Evolutionary conservation across 78 protist genomes (phyloP), one percentile per base, ranked within the genome.

Genomic region (Pigoraptor vietnamica): DNA sequence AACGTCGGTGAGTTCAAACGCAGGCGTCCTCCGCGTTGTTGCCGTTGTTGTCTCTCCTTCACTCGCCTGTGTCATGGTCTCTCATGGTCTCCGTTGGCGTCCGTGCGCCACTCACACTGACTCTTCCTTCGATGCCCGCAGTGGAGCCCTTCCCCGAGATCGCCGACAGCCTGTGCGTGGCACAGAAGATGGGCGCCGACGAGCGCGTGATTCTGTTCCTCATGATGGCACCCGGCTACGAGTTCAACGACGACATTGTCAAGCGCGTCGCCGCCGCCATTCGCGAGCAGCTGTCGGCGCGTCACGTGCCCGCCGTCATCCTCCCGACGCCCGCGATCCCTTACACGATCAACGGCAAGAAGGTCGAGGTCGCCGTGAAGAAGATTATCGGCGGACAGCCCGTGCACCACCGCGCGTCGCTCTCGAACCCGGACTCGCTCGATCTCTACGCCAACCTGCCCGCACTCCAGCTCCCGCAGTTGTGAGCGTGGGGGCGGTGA

Each of bases 271-370:
- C 0, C 23, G 1, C 1, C 2, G 90, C 92, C 40, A 88, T 94
- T 37, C 93, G 93, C 79, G 34, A 81, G 23, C n/a, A 29, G 33
- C 40, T 87, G 24, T 91, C 92, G 9, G 79, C 93, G 1, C 95
- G 94, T 0, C 93, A 94, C n/a, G 92, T 94, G 0, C 94, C 95
- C 33, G 67, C 93, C 1, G 0, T 91, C 40, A 89, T 94, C 19
- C 87, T 94, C 32, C 89, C 19, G 39, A 81, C 81, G 0, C 32
- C 37, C 37, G 90, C 37, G 1, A 83, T 92, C 79, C 90, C 91
- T 56, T 91, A 94, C 90, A 94, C 95, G 24, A 84, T 83, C 86
- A 94, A 94, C 90, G 92, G 92, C 39, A 94, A 94, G 93, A 94
- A 94, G 55, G 92, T 91, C 39, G 95, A 94, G 40, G 90, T 91